These are phyloP conservation scores for Coemansia sp. DNA, from an alignment of 371 early-diverging fungal genomes.

Conservation along the genomic window DNA sequence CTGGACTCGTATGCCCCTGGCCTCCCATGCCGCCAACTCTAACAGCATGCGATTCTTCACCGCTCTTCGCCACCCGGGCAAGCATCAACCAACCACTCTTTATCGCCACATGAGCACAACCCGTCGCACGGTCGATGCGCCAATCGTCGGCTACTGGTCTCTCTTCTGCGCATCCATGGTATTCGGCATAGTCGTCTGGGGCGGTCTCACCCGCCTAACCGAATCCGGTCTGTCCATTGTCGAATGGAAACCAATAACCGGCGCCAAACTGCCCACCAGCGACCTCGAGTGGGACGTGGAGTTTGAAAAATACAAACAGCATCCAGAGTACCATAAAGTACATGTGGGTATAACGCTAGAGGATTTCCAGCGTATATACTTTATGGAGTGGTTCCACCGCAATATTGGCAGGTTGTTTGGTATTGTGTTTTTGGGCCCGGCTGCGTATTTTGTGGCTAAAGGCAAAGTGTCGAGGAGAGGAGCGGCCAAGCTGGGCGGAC, in stretches of 20 bases:
- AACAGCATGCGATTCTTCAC: too few species aligned
- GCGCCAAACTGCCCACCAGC: constrained; percentile 87
- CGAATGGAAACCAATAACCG: constrained; percentile 95
- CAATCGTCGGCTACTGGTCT: constrained; percentile 90
- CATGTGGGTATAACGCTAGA: constrained; percentile 85
- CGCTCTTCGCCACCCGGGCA: too few species aligned
- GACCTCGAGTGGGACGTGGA: constrained; percentile 87
- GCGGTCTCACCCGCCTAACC: constrained; percentile 94
- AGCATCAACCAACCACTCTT: too few species aligned
- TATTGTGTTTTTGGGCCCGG: constrained; percentile 82
- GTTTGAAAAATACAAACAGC: constrained; percentile 96
- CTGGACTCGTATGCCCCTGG: too few species aligned
- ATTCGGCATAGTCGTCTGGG: constrained; percentile 92
- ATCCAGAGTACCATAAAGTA: constrained; percentile 92
- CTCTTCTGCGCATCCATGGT: constrained; percentile 83
- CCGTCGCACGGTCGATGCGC: constrained; percentile 31
- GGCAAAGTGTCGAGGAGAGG: constrained; percentile 73
- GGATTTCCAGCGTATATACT: constrained; percentile 95
- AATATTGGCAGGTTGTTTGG: constrained; percentile 93
- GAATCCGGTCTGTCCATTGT: constrained; percentile 95
- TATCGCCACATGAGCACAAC: neutral
- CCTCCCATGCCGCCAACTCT: too few species aligned
- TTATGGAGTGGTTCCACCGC: constrained; percentile 96
- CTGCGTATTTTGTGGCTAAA: constrained; percentile 77
- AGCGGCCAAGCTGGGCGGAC: constrained; percentile 67